Base-by-base conservation (phyloP, 2,329 filamentous ascomycete species). In the Fusarium sp. region DNA sequence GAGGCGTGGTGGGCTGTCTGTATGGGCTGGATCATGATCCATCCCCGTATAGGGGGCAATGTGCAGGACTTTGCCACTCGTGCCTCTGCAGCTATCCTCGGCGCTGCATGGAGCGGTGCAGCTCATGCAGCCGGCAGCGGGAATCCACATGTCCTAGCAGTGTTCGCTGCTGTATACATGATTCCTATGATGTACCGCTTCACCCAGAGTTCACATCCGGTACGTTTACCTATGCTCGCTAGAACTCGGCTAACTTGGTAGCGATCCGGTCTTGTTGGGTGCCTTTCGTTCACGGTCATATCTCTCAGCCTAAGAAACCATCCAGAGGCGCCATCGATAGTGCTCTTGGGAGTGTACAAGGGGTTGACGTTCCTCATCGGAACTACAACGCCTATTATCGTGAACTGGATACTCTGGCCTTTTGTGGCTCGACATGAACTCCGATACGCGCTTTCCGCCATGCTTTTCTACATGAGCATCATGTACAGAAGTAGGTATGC, bases 351-450 rank as follows among this genome's bases (percentile, higher is more conserved):
- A 8, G 79, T 80, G 57, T 78, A 79, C 32, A 75, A 79, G 36
- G 84, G 83, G 0, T 61, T 80, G 3, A 77, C 80, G 0, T 81
- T 87, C 56, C 73, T 85, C 3, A 70, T 85, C 19, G 84, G 84
- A 3, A 80, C 84, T 4, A 75, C 82, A 1, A 77, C 80, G 2
- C 82, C 84, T 1, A 76, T 86, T 10, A 58, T 84, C 1, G 78
- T 86, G 13, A 87, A 86, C 61, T 87, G 83, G 84, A 66, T 84
- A 11, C 72, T 87, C 4, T 87, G 84, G 84, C 84, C 84, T 3
- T 87, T 87, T 59, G 78, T 87, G 6, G 84, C 84, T 10, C 77
- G 84, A 11, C 84, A 86, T 63, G 84, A 86, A 67, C 76, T 87
- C 13, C 75, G 84, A 19, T 82, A 80, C 54, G 83, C 82, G 0